Base-by-base conservation (phyloP, 75 land plant species). In the Ceratopteris richardii region DNA sequence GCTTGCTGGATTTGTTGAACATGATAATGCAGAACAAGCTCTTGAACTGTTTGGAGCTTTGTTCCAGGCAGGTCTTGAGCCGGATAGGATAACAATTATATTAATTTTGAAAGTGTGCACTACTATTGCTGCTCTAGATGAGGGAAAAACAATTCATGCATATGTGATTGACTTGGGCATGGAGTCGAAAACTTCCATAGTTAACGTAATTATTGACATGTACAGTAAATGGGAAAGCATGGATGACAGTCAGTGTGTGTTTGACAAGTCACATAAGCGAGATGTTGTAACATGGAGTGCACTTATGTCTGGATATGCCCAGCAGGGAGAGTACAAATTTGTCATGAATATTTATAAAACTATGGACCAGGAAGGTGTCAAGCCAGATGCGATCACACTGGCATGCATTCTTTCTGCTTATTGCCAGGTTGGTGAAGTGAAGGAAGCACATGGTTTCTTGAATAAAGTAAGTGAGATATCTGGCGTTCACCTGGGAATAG, bases 401-500 rank as follows among this genome's bases (percentile, higher is more conserved):
- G 23, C 60, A 13, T 61, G 58, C n/a, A 57, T 68, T 28, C 31
- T 68, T 12, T 41, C 46, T 33, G 64, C 71, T 13, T 60, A 57
- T 48, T 50, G 62, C 54, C 62, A 66, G 27, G 61, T 53, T 14
- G 69, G 69, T 1, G 3, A 33, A 17, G 54, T 58, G 31, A 33
- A 51, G 43, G 65, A 80, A 67, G 87, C 80, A 9, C 29, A 66
- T 41, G 46, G 59, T 13, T 46, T 77, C n/a, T 77, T 80, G 41
- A 14, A 77, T 14, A 51, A 25, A 28, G 70, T 84, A 75, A 80
- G 65, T 53, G 47, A 20, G 26, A 70, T 61, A 2, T 26, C 67
- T 57, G 46, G 58, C 0, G 28, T 80, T 1, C 61, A 65, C 39
- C 87, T 83, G 4, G 73, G 36, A 3, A 39, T 77, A 11, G 87